A percentile compares a stretch with the other conserved stretches of the same genome.
These are phyloP conservation scores for Eremothecium coryli DNA, from an alignment of 1,139 yeast species.

Conservation along the genomic window DNA sequence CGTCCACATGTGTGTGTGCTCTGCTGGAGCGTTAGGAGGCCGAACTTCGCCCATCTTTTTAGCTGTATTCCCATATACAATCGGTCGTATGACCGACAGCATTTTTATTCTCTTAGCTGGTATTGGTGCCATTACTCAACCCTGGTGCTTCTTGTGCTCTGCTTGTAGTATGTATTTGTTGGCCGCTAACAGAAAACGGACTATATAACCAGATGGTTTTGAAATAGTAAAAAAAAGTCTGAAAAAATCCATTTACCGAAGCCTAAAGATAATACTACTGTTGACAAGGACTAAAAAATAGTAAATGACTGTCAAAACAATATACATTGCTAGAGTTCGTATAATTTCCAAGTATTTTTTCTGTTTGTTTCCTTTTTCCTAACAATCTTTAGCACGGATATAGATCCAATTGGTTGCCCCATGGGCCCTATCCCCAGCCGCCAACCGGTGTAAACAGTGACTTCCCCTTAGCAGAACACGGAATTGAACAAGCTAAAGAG, in stretches of 20 bases:
- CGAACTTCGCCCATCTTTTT: conserved; percentile 54
- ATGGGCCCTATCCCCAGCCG: conserved; percentile 56
- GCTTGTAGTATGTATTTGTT: too few relatives aligned
- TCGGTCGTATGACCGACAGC: conserved; percentile 74
- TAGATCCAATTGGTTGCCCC: conserved; percentile 73
- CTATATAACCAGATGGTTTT: too few relatives aligned
- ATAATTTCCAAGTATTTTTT: not conserved
- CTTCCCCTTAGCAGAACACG: conserved; percentile 71
- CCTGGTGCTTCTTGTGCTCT: conserved; percentile 1
- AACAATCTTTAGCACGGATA: conserved; percentile 49
- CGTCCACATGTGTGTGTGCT: conserved; percentile 95
- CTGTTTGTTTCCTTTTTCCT: not conserved
- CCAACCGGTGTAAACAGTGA: conserved; percentile 81
- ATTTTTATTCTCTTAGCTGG: conserved; percentile 38
- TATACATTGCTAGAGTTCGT: conserved; percentile 34
- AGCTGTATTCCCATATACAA: conserved; percentile 81
- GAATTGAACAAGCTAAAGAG: conserved; percentile 70
- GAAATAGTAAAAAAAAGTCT: too few relatives aligned
- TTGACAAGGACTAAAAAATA: too few relatives aligned
- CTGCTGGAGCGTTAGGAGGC: conserved; percentile 68
- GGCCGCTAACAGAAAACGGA: too few relatives aligned
- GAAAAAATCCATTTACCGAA: not conserved
- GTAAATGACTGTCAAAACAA: conserved; percentile 31
- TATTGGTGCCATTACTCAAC: conserved; percentile 13
- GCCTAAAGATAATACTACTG: too few relatives aligned